Conservation (phyloP, 2,329 filamentous ascomycete genomes). For the Nannizzia gypsea region DNA sequence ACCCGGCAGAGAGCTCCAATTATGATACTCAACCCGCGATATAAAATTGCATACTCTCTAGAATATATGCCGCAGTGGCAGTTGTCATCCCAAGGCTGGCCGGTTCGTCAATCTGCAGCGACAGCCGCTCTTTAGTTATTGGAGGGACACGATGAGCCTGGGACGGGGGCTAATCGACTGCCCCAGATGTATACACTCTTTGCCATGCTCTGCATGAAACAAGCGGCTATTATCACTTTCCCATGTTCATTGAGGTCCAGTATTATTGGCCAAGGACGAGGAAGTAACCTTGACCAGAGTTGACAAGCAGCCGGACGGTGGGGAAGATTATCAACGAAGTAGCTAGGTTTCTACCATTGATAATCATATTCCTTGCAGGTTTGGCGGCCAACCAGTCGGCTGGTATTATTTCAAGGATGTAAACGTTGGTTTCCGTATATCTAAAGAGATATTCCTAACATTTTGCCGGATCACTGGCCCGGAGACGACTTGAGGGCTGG, state of each 20-base stretch:
- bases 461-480: background rate
- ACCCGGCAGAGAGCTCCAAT: no score
- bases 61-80: background rate
- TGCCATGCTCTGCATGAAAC: background rate
- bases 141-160: background rate
- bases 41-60: background rate
- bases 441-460: background rate
- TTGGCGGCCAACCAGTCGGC: background rate
- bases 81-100: background rate
- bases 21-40: background rate
- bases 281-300: background rate
- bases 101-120: background rate
- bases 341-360: background rate
- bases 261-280: background rate
- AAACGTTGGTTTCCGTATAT: conserved; percentile 1
- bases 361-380: background rate
- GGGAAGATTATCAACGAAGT: background rate
- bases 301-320: background rate
- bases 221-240: background rate
- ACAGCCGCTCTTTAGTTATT: background rate
- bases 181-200: background rate
- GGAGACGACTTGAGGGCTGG: background rate
- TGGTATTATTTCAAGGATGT: background rate
- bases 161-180: background rate
- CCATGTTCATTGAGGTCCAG: background rate